These are phyloP conservation scores for Ustilago esculenta DNA, from an alignment of 1,284 basidiomycete genomes.

Conservation along the genomic window DNA sequence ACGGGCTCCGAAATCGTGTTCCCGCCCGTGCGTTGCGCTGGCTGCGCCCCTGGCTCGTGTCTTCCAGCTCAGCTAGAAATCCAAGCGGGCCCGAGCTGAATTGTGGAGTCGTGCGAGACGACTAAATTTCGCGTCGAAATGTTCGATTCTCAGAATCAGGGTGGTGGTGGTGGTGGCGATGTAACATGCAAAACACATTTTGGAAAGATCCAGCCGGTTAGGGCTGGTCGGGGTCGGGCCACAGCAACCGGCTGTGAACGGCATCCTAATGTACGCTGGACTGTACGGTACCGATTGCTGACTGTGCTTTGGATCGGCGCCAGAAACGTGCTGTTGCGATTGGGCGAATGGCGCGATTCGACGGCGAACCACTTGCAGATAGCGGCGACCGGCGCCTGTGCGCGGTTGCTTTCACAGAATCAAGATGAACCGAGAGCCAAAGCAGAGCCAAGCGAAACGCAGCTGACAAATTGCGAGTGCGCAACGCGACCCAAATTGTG, in stretches of 20 bases:
- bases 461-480: slow-evolving; percentile 1
- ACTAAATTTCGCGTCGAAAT: too few species aligned
- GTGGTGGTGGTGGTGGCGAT: too few species aligned
- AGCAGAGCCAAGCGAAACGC: neutral
- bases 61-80: slow-evolving; percentile 16
- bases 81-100: neutral
- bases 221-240: too few species aligned
- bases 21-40: slow-evolving; percentile 26
- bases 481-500: too few species aligned
- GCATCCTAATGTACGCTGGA: too few species aligned
- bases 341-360: slow-evolving; percentile 1
- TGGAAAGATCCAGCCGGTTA: too few species aligned
- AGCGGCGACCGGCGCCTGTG: slow-evolving; percentile 7
- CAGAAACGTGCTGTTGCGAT: slow-evolving; percentile 1
- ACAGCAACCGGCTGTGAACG: too few species aligned
- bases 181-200: too few species aligned
- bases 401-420: neutral
- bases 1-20: neutral
- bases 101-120: neutral
- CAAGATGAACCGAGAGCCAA: neutral
- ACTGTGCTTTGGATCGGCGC: neutral
- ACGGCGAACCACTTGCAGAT: slow-evolving; percentile 23
- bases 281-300: too few species aligned
- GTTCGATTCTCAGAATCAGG: too few species aligned
- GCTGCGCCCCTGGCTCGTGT: slow-evolving; percentile 9